Evolutionary conservation across 768 basidiomycete genomes (phyloP).

Genomic region (Pleurotus tuoliensis): DNA sequence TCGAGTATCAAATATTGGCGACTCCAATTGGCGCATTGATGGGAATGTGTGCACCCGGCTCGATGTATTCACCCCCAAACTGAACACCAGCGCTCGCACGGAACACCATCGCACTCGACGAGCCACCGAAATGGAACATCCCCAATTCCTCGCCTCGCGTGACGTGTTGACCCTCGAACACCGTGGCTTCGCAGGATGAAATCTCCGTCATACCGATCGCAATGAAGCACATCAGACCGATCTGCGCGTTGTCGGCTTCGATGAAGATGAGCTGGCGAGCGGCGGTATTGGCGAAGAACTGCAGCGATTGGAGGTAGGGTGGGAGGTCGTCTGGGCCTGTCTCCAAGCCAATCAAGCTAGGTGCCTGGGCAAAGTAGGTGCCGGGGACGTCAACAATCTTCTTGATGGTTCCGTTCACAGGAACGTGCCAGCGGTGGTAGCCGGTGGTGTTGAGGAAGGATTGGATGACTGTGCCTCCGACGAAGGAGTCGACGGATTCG

Average conservation of each 20-base stretch:
- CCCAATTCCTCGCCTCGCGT: slow-evolving; percentile 55
- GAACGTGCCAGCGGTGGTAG: slow-evolving; percentile 65
- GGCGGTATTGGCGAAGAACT: slow-evolving; percentile 40
- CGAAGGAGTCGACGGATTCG: slow-evolving; percentile 32
- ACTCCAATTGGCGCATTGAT: neutral
- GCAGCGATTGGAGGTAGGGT: slow-evolving; percentile 26
- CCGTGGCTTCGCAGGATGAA: slow-evolving; percentile 52
- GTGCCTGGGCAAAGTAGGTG: slow-evolving; percentile 42
- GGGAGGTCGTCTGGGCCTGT: neutral
- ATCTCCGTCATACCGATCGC: slow-evolving; percentile 61
- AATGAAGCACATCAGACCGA: slow-evolving; percentile 56
- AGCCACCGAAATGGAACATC: slow-evolving; percentile 64
- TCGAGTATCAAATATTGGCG: too few species aligned
- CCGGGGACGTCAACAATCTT: slow-evolving; percentile 43
- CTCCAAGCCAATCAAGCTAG: slow-evolving; percentile 11
- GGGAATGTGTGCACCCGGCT: neutral
- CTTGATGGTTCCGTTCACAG: slow-evolving; percentile 42
- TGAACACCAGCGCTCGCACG: slow-evolving; percentile 16
- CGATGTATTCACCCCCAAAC: neutral
- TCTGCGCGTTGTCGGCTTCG: slow-evolving; percentile 43
- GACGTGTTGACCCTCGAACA: slow-evolving; percentile 39
- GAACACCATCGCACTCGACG: slow-evolving; percentile 46
- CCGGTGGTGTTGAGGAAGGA: slow-evolving; percentile 50
- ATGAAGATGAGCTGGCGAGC: slow-evolving; percentile 54
- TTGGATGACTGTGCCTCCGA: slow-evolving; percentile 52